Conservation (phyloP, 2,329 filamentous ascomycete species). For the Neospermospora avenae region DNA sequence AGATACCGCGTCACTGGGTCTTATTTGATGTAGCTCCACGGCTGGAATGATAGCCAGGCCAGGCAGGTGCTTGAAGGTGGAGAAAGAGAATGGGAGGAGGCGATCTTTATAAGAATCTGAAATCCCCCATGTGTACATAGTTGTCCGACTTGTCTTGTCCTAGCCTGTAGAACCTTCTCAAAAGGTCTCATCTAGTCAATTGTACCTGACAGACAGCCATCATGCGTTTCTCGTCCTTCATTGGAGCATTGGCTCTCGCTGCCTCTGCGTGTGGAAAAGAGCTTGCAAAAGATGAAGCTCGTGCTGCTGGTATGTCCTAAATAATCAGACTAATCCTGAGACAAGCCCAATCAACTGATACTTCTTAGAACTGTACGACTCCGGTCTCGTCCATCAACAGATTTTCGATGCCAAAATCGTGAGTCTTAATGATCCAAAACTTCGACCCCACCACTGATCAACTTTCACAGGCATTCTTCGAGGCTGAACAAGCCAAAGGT, state of each 20-base stretch:
- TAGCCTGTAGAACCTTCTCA: constrained; percentile 2
- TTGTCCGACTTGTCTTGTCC: background rate
- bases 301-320: constrained; percentile 9
- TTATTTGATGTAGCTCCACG: background rate
- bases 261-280: background rate
- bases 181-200: background rate
- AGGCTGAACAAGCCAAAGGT: constrained; percentile 36
- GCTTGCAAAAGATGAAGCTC: constrained; percentile 1
- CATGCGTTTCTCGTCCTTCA: constrained; percentile 9
- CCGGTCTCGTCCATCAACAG: constrained; percentile 11
- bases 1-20: background rate
- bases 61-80: background rate
- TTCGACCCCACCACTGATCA: background rate
- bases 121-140: background rate
- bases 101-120: background rate
- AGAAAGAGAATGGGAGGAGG: background rate
- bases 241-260: constrained; percentile 1
- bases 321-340: background rate
- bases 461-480: constrained; percentile 20
- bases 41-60: background rate
- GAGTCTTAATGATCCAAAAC: background rate
- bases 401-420: constrained; percentile 16
- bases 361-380: constrained; percentile 11
- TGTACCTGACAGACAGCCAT: background rate
- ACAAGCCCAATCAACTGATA: background rate